These are phyloP conservation scores for Brassica incana DNA, from an alignment of 345 rosid species.

Conservation along the genomic window DNA sequence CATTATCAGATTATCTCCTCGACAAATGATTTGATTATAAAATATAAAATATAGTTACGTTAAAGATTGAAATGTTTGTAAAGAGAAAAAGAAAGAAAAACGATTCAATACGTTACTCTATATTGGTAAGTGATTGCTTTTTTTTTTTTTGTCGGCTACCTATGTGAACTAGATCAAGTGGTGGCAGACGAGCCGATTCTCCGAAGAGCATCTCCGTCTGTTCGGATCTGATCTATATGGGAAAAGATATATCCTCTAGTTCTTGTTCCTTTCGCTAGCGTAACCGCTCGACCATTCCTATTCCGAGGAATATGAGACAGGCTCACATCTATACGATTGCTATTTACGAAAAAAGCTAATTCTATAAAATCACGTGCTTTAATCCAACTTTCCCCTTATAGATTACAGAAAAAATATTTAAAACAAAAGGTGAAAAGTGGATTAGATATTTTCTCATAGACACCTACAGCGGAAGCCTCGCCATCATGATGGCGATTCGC, in stretches of 20 bases:
- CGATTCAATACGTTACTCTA: neutral
- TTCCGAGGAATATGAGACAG: too few relatives aligned
- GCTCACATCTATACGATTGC: too few relatives aligned
- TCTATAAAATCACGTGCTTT: neutral
- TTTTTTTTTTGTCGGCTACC: too few relatives aligned
- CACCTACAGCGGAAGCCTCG: slow-evolving; percentile 12
- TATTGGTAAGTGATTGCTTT: neutral
- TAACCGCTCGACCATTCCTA: too few relatives aligned
- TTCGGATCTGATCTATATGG: too few relatives aligned
- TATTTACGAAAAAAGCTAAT: slow-evolving; percentile 6
- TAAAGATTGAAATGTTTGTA: neutral
- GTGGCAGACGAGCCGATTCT: too few relatives aligned
- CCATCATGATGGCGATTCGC: slow-evolving; percentile 4
- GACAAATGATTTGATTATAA: neutral
- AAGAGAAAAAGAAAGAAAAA: neutral
- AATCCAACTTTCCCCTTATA: slow-evolving; percentile 9
- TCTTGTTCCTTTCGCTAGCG: too few relatives aligned
- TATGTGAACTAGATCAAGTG: too few relatives aligned
- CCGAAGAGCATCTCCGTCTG: too few relatives aligned
- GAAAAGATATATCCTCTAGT: too few relatives aligned
- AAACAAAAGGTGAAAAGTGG: neutral
- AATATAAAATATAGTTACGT: neutral
- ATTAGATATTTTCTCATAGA: slow-evolving; percentile 10
- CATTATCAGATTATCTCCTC: neutral
- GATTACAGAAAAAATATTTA: neutral